These are phyloP conservation scores for Fusarium brachygibbosum DNA, from an alignment of 2,329 filamentous ascomycete species.

Conservation along the genomic window DNA sequence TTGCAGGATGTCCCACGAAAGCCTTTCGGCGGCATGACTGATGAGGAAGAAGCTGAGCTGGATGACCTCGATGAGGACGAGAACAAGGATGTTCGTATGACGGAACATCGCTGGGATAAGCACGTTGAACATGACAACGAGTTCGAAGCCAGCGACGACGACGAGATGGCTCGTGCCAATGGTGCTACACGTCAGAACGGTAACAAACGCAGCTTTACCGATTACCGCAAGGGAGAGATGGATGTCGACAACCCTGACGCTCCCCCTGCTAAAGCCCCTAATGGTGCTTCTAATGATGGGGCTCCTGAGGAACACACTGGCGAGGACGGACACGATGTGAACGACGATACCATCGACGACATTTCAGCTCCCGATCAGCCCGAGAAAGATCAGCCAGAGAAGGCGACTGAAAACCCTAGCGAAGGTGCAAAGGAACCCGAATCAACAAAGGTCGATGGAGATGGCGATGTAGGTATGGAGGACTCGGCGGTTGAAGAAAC, in stretches of 20 bases:
- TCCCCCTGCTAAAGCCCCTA: constrained; percentile 55
- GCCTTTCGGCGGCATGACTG: constrained; percentile 72
- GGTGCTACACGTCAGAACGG: constrained; percentile 72
- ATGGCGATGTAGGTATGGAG: constrained; percentile 67
- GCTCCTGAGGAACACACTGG: constrained; percentile 48
- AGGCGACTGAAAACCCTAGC: constrained; percentile 34
- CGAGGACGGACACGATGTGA: constrained; percentile 54
- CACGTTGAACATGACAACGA: constrained; percentile 82
- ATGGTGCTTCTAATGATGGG: constrained; percentile 51
- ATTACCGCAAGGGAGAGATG: constrained; percentile 61
- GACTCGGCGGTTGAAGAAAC: constrained; percentile 51
- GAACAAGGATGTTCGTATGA: constrained; percentile 86
- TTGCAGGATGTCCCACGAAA: constrained; percentile 81
- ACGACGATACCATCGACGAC: constrained; percentile 62
- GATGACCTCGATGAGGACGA: constrained; percentile 85
- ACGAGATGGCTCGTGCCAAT: constrained; percentile 80
- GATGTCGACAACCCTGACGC: constrained; percentile 56
- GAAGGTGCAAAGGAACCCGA: constrained; percentile 35
- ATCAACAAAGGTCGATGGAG: constrained; percentile 57
- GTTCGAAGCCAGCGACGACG: constrained; percentile 89
- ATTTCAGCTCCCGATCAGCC: constrained; percentile 51
- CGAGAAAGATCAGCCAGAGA: constrained; percentile 48
- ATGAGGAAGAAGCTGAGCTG: constrained; percentile 75
- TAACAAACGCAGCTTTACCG: constrained; percentile 65
- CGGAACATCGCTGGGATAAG: constrained; percentile 86